Conservation (phyloP, 192 early-diverging fungal species). For the Podila epigama region DNA sequence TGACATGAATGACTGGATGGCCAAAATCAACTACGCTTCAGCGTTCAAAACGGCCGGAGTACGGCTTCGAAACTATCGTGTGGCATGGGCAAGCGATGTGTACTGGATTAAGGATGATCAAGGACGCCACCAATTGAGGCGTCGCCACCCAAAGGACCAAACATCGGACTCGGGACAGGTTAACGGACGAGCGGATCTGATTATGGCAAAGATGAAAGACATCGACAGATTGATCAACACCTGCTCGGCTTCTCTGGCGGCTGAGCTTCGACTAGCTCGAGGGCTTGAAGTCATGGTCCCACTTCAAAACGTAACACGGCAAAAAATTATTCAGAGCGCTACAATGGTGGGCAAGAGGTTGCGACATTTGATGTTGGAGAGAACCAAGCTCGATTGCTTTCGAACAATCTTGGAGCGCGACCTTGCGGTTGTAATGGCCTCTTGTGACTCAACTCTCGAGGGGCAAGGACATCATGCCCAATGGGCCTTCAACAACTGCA, state of each 20-base stretch:
- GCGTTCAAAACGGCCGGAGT: conserved; percentile 72
- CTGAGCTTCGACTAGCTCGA: conserved; percentile 65
- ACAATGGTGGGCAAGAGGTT: conserved; percentile 62
- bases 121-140: conserved; percentile 35
- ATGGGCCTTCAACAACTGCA: background rate
- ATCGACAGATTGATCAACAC: conserved; percentile 61
- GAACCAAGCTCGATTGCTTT: conserved; percentile 75
- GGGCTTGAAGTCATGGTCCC: conserved; percentile 77
- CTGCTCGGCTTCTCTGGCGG: conserved; percentile 58
- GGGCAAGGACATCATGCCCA: background rate
- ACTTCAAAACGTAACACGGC: conserved; percentile 64
- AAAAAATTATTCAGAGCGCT: conserved; percentile 65
- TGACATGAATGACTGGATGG: conserved; percentile 84
- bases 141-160: background rate
- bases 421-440: conserved; percentile 12
- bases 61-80: conserved; percentile 31
- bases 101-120: conserved; percentile 47
- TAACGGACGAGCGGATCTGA: conserved; percentile 33
- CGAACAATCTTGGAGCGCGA: conserved; percentile 71
- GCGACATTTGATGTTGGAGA: conserved; percentile 61
- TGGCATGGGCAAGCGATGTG: conserved; percentile 42
- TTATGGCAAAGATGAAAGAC: conserved; percentile 52
- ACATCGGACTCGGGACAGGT: background rate
- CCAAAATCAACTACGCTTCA: conserved; percentile 80
- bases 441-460: background rate